Conservation (phyloP, 1,284 basidiomycete species). For the Tylopilus sp. region DNA sequence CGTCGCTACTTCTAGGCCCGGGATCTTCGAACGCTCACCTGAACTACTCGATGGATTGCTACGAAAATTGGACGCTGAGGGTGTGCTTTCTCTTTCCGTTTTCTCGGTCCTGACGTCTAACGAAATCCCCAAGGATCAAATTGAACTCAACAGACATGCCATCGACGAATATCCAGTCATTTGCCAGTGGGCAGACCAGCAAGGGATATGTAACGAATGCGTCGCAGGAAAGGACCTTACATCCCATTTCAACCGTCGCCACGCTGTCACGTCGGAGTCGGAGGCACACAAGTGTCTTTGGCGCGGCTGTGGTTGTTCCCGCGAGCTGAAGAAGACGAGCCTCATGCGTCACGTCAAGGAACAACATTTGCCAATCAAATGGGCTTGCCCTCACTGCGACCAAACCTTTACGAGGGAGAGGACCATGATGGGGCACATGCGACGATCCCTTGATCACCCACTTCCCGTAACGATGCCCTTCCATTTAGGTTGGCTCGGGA, state of each 20-base stretch:
- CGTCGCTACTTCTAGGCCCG: background rate
- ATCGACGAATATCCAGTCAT: slow-evolving; percentile 10
- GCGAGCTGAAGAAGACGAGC: slow-evolving; percentile 5
- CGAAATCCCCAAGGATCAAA: slow-evolving; percentile 3
- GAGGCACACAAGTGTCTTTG: slow-evolving; percentile 20
- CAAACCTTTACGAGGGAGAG: slow-evolving; percentile 13
- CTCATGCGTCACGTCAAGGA: slow-evolving; percentile 27
- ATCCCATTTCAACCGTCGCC: slow-evolving; percentile 10
- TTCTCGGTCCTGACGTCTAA: background rate
- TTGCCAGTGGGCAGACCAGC: slow-evolving; percentile 21
- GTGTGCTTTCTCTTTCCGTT: slow-evolving; percentile 11
- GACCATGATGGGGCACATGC: slow-evolving; percentile 12
- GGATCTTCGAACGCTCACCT: background rate
- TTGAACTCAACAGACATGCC: slow-evolving; percentile 9
- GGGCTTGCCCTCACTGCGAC: slow-evolving; percentile 23
- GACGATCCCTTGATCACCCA: background rate
- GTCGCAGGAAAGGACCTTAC: slow-evolving; percentile 13
- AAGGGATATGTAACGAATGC: background rate
- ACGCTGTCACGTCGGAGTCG: slow-evolving; percentile 14
- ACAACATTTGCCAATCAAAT: slow-evolving; percentile 17
- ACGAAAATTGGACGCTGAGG: background rate
- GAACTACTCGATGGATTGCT: background rate
- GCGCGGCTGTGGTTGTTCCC: slow-evolving; percentile 4
- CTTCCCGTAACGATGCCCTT: no score
- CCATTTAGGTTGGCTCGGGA: no score